These are phyloP conservation scores for Rhododendron ovatum DNA, from an alignment of 148 eudicot species.

Conservation along the genomic window DNA sequence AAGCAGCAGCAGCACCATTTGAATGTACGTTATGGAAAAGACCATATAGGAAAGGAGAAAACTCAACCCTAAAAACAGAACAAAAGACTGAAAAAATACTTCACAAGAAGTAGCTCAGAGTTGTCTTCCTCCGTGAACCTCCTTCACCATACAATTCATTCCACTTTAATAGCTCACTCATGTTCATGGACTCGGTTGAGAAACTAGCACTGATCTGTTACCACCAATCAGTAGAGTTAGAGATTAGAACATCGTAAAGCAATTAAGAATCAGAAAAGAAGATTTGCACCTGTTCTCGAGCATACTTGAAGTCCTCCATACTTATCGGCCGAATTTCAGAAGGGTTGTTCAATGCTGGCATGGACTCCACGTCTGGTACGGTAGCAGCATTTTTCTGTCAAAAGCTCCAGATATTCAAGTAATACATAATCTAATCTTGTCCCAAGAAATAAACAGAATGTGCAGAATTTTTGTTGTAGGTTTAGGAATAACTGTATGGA, in stretches of 20 bases:
- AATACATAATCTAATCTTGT: neutral
- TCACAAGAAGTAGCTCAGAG: constrained; percentile 82
- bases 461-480: neutral
- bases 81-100: neutral
- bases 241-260: neutral
- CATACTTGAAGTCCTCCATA: constrained; percentile 10
- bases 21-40: neutral
- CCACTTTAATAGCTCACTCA: constrained; percentile 83
- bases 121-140: constrained; percentile 61
- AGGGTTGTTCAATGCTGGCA: constrained; percentile 29
- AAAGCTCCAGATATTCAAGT: constrained; percentile 13
- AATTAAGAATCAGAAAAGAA: neutral
- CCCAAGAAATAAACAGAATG: too few species aligned
- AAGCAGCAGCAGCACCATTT: neutral
- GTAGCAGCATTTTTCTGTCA: constrained; percentile 55
- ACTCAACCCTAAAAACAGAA: neutral
- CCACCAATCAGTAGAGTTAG: neutral
- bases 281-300: constrained; percentile 14
- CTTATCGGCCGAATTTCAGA: neutral
- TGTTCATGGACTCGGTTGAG: constrained; percentile 61
- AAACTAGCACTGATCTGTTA: constrained; percentile 24
- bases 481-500: neutral
- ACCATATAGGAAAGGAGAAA: neutral
- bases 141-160: constrained; percentile 87
- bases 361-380: constrained; percentile 48